Base-by-base conservation (phyloP, 2,329 filamentous ascomycete species). In the Pezicula neosporulosa region DNA sequence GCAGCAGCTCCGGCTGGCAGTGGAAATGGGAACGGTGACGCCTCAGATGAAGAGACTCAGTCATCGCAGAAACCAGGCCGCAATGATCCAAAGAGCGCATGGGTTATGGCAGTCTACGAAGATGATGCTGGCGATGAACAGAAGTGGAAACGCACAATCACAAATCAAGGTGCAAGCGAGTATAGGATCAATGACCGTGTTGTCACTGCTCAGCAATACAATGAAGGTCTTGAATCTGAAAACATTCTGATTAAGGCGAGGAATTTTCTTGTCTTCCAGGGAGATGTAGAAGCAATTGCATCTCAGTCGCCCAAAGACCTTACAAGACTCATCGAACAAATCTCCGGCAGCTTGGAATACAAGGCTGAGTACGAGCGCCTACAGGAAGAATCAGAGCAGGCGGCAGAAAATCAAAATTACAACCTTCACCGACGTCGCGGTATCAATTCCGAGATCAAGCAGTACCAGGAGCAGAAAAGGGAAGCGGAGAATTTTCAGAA, bases 41-140 rank as follows among this genome's bases (percentile, higher is more conserved):
- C 79, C 13, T 61, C 57, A 0, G 75, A 82, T 49, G 82, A 85
- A 48, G 83, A 81, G 35, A 76, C 81, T 35, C 77, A 76, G 37
- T 10, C 30, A 33, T 77, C 77, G 6, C 81, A 86, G 57, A 79
- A 83, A 49, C 79, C 84, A 49, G 85, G 82, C n/a, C 85, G 82
- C 35, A 82, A 84, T 58, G 93, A 99, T 63, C 94, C 94, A 1
- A 94, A 92, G 68, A 94, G 86, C 3, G 95, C 94, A 3, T 99
- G 93, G 93, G 95, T 99, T 13, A 97, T 97, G 91, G 94, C 94
- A 28, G 93, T 99, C 15, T 99, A 97, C 70, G 92, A 97, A 68
- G 94, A 99, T 66, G 94, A 99, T 67, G 91, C 91, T 2, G 93
- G 91, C 44, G 90, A 96, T 64, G 90, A 96, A 69, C 92, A 97